Evolutionary conservation across 1,139 yeast genomes (phyloP), one percentile per base, ranked within the genome.

Genomic region (Debaryomyces sp.): DNA sequence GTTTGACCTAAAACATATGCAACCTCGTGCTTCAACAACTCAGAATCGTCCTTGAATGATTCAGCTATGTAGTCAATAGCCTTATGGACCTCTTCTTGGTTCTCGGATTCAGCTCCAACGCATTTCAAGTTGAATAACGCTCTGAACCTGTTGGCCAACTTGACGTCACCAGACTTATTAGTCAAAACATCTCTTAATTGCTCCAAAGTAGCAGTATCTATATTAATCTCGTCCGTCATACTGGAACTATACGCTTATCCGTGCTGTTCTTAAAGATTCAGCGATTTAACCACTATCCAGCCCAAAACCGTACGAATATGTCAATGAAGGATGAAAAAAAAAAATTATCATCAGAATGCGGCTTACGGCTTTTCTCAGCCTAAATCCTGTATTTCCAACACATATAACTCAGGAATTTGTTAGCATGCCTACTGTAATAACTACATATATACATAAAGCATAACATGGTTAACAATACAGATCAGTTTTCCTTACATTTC

Each of bases 1-100:
- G 97, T 91, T 70, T 95, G 99, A 39, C 99, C 99, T 54, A 95
- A 75, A n/a, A 94, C 98, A 61, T 95, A 95, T 6, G 99, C 99
- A 48, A 94, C 96, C 70, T 95, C 99, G 66, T 95, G 99, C 73
- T 95, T 95, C 64, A 95, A 78, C 48, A 95, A 80, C 70, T 95
- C 99, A n/a, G 96, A 87, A 50, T 82, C 82, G 63, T 90, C 97
- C 39, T 67, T 61, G 64, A 95, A 95, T 49, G 86, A 77, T 58
- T 85, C 94, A 42, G 94, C 89, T 55, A 95, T 92, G 72, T 89
- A 88, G 48, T 86, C 82, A 48, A 94, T 82, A 46, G 99, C 99
- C 50, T 60, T 71, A 41, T 68, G 62, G 6, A 78, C 78, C 51
- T 80, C 80, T 48, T 73, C 75, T 45, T 78, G 81, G 47, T 83